Percentiles rank a stretch among this genome's conserved stretches.
These are phyloP conservation scores for Nematocida sp. DNA, from an alignment of 371 early-diverging fungal species.

Conservation along the genomic window DNA sequence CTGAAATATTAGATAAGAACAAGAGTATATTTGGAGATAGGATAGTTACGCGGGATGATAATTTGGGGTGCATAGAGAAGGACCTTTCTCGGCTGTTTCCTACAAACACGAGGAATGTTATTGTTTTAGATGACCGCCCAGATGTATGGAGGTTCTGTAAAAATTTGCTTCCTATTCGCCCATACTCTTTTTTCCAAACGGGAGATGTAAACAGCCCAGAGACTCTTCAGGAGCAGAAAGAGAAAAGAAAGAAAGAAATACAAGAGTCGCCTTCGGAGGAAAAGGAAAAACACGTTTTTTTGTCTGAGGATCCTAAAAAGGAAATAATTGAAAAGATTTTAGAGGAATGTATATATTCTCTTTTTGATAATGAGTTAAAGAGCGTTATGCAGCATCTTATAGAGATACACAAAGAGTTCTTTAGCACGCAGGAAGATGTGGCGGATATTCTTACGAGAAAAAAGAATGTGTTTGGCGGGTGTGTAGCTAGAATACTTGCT, in stretches of 20 bases:
- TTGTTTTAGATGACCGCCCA: slow-evolving; percentile 88
- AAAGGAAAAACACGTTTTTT: neutral
- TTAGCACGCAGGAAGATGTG: slow-evolving; percentile 1
- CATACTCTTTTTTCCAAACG: slow-evolving; percentile 56
- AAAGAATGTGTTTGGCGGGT: slow-evolving; percentile 51
- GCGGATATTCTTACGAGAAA: slow-evolving; percentile 34
- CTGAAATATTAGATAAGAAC: slow-evolving; percentile 78
- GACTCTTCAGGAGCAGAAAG: neutral
- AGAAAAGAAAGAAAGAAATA: neutral
- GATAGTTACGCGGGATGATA: slow-evolving; percentile 88
- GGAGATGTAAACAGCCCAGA: slow-evolving; percentile 64
- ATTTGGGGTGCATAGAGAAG: slow-evolving; percentile 75
- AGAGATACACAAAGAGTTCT: slow-evolving; percentile 51
- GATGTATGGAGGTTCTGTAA: slow-evolving; percentile 79
- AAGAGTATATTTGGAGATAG: slow-evolving; percentile 75
- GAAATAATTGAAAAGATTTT: neutral
- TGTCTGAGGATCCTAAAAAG: neutral
- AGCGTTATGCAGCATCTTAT: slow-evolving; percentile 12
- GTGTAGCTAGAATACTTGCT: slow-evolving; percentile 9
- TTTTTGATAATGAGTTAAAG: slow-evolving; percentile 49
- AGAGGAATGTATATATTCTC: slow-evolving; percentile 5
- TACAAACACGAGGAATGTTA: slow-evolving; percentile 86
- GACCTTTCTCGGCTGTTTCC: slow-evolving; percentile 82
- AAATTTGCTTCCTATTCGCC: slow-evolving; percentile 60
- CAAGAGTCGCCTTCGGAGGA: neutral